phyloP scores from a whole-genome alignment of 768 basidiomycete species.

The Hortiboletus flavorubellus region DNA sequence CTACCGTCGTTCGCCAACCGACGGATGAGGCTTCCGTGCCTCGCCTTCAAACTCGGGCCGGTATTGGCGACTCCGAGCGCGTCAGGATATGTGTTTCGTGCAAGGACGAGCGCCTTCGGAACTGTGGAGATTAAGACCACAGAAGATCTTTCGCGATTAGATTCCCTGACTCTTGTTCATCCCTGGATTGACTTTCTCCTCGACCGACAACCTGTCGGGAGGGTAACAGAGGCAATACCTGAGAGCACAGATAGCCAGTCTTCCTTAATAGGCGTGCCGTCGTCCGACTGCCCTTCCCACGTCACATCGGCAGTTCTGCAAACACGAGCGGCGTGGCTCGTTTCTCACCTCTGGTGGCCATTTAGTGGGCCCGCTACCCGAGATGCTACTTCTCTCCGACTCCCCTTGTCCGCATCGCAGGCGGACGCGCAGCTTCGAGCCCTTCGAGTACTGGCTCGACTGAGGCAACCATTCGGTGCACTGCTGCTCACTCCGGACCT shows the following conservation, averaged over 20 bases:
- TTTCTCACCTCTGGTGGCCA: not conserved
- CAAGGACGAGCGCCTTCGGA: too few relatives aligned
- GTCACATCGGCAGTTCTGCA: not conserved
- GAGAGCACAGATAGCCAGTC: not conserved
- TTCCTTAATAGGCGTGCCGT: not conserved
- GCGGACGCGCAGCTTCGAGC: not conserved
- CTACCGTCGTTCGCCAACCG: not conserved
- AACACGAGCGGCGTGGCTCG: not conserved
- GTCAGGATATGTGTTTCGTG: not conserved
- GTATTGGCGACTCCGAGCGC: not conserved
- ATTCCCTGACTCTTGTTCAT: too few relatives aligned
- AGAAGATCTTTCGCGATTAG: too few relatives aligned
- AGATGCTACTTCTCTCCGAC: not conserved
- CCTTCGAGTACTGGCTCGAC: not conserved
- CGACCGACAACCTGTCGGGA: too few relatives aligned
- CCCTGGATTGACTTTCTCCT: too few relatives aligned
- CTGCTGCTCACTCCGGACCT: not conserved
- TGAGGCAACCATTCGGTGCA: not conserved
- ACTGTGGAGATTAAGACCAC: too few relatives aligned
- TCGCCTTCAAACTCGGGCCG: not conserved
- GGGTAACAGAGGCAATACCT: not conserved
- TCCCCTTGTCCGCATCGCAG: not conserved
- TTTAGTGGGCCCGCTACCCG: not conserved
- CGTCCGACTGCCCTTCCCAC: not conserved
- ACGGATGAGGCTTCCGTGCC: slow-evolving; percentile 4